Conservation (phyloP, 1,284 basidiomycete species). For the Sporisorium exsertum region DNA sequence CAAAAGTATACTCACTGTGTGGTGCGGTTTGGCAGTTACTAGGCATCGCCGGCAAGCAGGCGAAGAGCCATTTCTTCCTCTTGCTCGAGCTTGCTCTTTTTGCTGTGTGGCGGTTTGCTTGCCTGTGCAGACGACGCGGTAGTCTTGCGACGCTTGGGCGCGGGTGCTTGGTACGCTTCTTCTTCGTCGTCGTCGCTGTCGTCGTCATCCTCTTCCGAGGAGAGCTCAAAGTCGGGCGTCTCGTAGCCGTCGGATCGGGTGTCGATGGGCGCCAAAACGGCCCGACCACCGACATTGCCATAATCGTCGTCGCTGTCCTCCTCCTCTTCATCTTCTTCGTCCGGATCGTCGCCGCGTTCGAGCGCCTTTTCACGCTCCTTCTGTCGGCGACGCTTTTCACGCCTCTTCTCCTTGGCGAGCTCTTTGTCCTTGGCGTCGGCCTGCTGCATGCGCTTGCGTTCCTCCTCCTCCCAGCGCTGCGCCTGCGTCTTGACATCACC, state of each 20-base stretch:
- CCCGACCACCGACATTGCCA: constrained; percentile 71
- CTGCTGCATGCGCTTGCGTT: constrained; percentile 86
- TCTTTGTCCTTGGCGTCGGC: constrained; percentile 72
- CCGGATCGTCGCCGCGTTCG: constrained; percentile 69
- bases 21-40: neutral
- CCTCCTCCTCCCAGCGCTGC: constrained; percentile 79
- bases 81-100: constrained; percentile 50
- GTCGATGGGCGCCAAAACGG: constrained; percentile 50
- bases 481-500: constrained; percentile 79
- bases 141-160: constrained; percentile 37
- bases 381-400: constrained; percentile 76
- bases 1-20: constrained; percentile 15
- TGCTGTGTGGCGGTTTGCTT: constrained; percentile 8
- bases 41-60: constrained; percentile 48
- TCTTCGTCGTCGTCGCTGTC: constrained; percentile 21
- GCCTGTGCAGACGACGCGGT: neutral
- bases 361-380: constrained; percentile 83
- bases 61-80: constrained; percentile 54
- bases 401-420: constrained; percentile 60
- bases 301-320: constrained; percentile 36
- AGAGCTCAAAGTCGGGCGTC: constrained; percentile 63
- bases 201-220: constrained; percentile 30
- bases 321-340: constrained; percentile 58
- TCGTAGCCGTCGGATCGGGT: constrained; percentile 61
- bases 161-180: constrained; percentile 16